phyloP scores from a whole-genome alignment of 139 green algal genomes.

The Micractinium sp. region DNA sequence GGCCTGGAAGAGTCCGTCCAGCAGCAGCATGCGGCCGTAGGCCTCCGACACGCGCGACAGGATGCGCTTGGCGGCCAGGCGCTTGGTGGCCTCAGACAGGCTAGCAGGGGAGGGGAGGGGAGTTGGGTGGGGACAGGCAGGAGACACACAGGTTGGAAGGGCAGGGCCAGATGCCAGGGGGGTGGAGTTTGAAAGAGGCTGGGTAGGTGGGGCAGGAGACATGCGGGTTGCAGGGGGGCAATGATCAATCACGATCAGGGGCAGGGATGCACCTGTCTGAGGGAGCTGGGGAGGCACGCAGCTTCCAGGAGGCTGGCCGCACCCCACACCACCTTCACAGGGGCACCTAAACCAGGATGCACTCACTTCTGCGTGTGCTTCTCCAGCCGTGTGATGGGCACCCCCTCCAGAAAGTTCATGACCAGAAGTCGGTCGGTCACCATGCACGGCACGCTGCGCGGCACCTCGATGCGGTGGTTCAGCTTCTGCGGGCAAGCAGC shows the following conservation, averaged over 20 bases:
- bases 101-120: neutral
- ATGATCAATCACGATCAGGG: too few species aligned
- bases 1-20: constrained; percentile 89
- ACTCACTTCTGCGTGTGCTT: constrained; percentile 25
- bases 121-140: neutral
- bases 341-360: too few species aligned
- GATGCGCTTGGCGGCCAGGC: constrained; percentile 54
- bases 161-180: neutral
- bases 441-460: constrained; percentile 75
- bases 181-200: too few species aligned
- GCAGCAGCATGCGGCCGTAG: constrained; percentile 95
- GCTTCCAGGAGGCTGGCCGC: too few species aligned
- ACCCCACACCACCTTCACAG: too few species aligned
- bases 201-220: neutral
- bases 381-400: constrained; percentile 66
- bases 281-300: too few species aligned
- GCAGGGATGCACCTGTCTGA: too few species aligned
- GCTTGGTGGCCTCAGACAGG: constrained; percentile 44
- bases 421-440: constrained; percentile 83
- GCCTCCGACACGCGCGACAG: constrained; percentile 77
- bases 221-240: too few species aligned
- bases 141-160: neutral
- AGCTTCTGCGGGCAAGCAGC: constrained; percentile 44
- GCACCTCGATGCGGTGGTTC: constrained; percentile 67
- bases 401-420: constrained; percentile 92